Conservation (phyloP, 2,329 filamentous ascomycete species). For the Pezicula radicicola region DNA sequence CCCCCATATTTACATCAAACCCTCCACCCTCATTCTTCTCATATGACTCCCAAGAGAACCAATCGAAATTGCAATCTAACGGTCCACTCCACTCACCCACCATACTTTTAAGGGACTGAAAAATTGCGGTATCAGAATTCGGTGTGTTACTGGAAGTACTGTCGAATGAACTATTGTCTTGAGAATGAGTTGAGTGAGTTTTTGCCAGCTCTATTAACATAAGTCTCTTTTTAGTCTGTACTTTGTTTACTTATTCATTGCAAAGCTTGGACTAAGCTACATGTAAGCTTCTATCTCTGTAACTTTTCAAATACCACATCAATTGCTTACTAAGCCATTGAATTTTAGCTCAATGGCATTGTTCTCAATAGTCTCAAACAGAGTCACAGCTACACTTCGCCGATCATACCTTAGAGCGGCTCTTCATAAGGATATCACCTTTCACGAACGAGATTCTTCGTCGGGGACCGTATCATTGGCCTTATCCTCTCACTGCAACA, state of each 20-base stretch:
- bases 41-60: too few species aligned
- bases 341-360: slow-evolving; percentile 5
- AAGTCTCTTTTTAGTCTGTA: not conserved
- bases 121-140: too few species aligned
- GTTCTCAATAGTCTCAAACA: slow-evolving; percentile 40
- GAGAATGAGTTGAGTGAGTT: too few species aligned
- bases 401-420: slow-evolving; percentile 7
- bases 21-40: too few species aligned
- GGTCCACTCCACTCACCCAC: too few species aligned
- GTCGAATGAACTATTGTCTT: too few species aligned
- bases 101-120: too few species aligned
- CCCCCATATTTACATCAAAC: too few species aligned
- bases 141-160: too few species aligned
- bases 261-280: slow-evolving; percentile 45
- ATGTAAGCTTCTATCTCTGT: slow-evolving; percentile 14
- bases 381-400: slow-evolving; percentile 35
- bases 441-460: slow-evolving; percentile 44
- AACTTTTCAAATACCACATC: not conserved
- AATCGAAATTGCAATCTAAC: too few species aligned
- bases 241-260: slow-evolving; percentile 54
- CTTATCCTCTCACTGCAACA: slow-evolving; percentile 45
- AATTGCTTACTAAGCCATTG: not conserved
- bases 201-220: slow-evolving; percentile 3
- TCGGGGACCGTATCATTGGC: slow-evolving; percentile 41
- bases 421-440: slow-evolving; percentile 51